A percentile compares a stretch with the other conserved stretches of the same genome.
Evolutionary conservation across 176 grass and related monocot genomes (phyloP).

Genomic region (Carex scoparia): DNA sequence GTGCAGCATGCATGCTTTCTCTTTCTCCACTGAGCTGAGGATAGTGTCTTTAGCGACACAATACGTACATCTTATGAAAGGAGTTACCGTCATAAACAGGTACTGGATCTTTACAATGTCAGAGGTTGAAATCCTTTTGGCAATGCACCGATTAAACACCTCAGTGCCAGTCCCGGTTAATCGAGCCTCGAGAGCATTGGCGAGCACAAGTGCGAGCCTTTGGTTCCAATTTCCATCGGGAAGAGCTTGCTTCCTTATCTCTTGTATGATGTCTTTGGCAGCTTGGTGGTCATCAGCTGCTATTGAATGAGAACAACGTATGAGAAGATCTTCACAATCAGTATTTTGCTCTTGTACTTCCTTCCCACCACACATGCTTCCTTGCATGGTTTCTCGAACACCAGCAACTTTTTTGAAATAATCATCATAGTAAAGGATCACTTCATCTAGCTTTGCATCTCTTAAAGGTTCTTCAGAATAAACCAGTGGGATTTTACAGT

Average conservation of each 20-base stretch:
- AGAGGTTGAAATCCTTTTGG: conserved; percentile 6
- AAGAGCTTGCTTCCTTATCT: conserved; percentile 27
- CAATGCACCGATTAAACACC: neutral
- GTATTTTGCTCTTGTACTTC: conserved; percentile 1
- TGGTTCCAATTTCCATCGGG: conserved; percentile 23
- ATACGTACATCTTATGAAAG: neutral
- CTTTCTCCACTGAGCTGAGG: neutral
- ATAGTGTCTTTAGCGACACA: neutral
- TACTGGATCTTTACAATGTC: conserved; percentile 28
- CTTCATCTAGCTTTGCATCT: conserved; percentile 17
- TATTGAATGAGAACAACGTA: conserved; percentile 24
- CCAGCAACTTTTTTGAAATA: conserved; percentile 12
- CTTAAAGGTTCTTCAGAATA: conserved; percentile 14
- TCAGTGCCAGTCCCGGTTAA: conserved; percentile 21
- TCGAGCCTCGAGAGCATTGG: conserved; percentile 21
- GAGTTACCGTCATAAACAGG: conserved; percentile 16
- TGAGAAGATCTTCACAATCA: conserved; percentile 25
- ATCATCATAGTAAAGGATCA: conserved; percentile 10
- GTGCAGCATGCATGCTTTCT: neutral
- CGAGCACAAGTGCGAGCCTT: conserved; percentile 14
- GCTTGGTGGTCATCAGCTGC: conserved; percentile 22
- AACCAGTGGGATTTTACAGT: conserved; percentile 16
- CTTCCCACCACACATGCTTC: neutral
- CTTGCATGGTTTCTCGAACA: conserved; percentile 13
- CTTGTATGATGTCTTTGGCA: conserved; percentile 12